phyloP scores from a whole-genome alignment of 2,329 filamentous ascomycete species.

The Aplosporella prunicola region DNA sequence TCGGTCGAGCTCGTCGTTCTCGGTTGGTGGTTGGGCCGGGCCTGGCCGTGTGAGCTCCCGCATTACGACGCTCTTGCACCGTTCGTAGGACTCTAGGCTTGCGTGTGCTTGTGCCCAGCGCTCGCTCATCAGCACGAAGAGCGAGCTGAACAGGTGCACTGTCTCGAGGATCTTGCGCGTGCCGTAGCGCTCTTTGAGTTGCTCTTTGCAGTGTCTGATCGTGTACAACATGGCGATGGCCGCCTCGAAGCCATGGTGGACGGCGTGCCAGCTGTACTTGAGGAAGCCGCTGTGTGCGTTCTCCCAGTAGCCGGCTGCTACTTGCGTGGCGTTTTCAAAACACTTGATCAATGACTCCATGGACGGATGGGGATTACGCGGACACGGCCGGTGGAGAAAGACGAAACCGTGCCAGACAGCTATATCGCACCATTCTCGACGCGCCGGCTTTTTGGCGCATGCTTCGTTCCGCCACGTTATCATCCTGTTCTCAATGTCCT shows the following conservation, averaged over 20 bases:
- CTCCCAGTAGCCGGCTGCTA: conserved; percentile 7
- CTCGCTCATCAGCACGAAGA: conserved; percentile 9
- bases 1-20: conserved; percentile 9
- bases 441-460: not conserved
- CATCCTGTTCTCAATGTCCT: conserved; percentile 7
- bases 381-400: conserved; percentile 7
- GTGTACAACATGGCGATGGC: conserved; percentile 8
- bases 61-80: conserved; percentile 7
- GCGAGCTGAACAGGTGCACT: conserved; percentile 7
- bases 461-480: conserved; percentile 1
- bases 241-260: conserved; percentile 10
- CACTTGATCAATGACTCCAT: conserved; percentile 6
- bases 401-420: conserved; percentile 8
- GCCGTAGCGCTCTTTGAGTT: conserved; percentile 6
- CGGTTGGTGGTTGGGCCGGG: not conserved
- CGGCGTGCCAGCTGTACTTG: conserved; percentile 8
- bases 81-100: conserved; percentile 9
- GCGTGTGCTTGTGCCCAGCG: conserved; percentile 9
- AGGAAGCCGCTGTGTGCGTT: conserved; percentile 5
- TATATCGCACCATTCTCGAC: conserved; percentile 7
- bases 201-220: conserved; percentile 7
- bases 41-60: conserved; percentile 4
- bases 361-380: conserved; percentile 2
- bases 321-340: conserved; percentile 6
- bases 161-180: conserved; percentile 6